Evolutionary conservation across 2,329 filamentous ascomycete genomes (phyloP), one percentile per base, ranked within the genome.

Genomic region (Fusarium sublunatum): DNA sequence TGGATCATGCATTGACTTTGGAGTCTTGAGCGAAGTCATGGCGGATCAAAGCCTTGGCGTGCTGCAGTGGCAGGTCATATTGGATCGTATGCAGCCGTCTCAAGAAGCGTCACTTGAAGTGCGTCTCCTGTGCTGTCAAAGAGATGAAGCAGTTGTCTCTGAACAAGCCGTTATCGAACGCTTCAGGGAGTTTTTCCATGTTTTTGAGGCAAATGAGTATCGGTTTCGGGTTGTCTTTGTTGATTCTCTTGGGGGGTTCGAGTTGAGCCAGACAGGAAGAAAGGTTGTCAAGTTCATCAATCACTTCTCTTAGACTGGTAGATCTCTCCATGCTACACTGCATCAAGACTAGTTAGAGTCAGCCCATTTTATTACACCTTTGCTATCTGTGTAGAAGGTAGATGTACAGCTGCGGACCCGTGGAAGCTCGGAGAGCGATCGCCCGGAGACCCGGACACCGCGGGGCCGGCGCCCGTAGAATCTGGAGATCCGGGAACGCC

Each of bases 61-160:
- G 3, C 47, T 82, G 0, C 75, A 82, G 35, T 82, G 78, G 77
- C 79, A 82, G 54, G 63, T 80, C 2, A 72, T 81, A 3, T 40
- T 80, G 5, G 62, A 70, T 11, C 71, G 65, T 48, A 48, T 74
- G 36, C 64, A 72, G 12, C 66, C 61, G 2, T 67, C 70, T 0
- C 15, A 63, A 46, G 73, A 75, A 7, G 47, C 60, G 2, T 63
- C 42, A 0, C 53, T 70, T 0, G 64, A 78, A 60, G 32, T 70
- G 8, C 51, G 73, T 7, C 25, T 78, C 51, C 50, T 79, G 12
- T 40, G 67, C 38, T 52, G 68, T 4, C 41, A 35, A 19, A 46
- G 43, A 2, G 29, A 39, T 1, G 12, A 22, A 2, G 32, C 50
- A 0, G 28, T 53, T 9, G 26, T 53, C 10, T 61, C 57, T 0